Evolutionary conservation across 495 filamentous ascomycete genomes (phyloP).

Genomic region (Daldinia grandis): DNA sequence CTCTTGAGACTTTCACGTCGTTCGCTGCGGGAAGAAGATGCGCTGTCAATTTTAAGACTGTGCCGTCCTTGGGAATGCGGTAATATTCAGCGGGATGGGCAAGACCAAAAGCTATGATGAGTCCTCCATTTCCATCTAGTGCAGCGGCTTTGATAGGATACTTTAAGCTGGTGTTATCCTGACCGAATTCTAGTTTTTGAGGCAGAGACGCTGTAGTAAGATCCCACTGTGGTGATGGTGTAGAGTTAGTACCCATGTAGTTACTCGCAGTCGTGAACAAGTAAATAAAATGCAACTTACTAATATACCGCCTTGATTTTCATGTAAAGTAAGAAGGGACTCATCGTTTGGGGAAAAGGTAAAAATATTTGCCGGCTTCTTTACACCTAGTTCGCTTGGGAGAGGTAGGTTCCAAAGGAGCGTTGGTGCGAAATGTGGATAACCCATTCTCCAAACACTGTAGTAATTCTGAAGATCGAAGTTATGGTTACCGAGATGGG

Average conservation of each 20-base stretch:
- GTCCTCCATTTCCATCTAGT: not conserved
- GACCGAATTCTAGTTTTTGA: slow-evolving; percentile 1
- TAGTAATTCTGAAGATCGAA: too few relatives aligned
- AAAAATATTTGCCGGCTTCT: not conserved
- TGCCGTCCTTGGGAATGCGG: not conserved
- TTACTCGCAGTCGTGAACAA: not conserved
- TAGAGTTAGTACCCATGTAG: not conserved
- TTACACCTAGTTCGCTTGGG: slow-evolving; percentile 4
- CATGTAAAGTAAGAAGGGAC: slow-evolving; percentile 2
- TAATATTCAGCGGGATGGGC: not conserved
- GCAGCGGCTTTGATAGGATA: not conserved
- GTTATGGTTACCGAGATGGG: too few relatives aligned
- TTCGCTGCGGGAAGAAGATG: not conserved
- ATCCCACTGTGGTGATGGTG: not conserved
- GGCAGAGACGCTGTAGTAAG: not conserved
- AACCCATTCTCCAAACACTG: slow-evolving; percentile 9
- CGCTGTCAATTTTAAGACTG: not conserved
- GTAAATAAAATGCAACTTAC: not conserved
- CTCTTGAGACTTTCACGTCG: not conserved
- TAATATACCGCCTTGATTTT: slow-evolving; percentile 3
- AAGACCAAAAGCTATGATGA: slow-evolving; percentile 5
- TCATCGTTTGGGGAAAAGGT: slow-evolving; percentile 2
- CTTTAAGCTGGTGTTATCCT: not conserved
- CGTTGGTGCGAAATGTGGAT: slow-evolving; percentile 21
- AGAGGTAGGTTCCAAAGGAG: slow-evolving; percentile 11